phyloP scores from a whole-genome alignment of 2,329 filamentous ascomycete genomes.

The Fusarium acutatum region DNA sequence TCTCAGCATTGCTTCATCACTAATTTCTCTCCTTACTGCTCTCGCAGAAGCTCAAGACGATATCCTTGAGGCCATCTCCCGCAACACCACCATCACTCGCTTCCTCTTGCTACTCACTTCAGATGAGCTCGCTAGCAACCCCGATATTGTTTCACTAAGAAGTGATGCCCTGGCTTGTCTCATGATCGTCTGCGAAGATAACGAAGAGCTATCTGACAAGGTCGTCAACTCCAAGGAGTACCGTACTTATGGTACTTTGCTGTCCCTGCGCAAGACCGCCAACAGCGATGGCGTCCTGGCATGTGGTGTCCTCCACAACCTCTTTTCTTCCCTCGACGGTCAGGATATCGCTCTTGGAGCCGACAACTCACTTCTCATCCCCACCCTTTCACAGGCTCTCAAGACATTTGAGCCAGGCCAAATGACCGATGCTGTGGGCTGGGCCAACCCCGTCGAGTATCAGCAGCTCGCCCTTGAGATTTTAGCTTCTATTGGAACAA shows the following conservation, averaged over 20 bases:
- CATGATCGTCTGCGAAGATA: constrained; percentile 68
- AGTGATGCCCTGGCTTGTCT: constrained; percentile 64
- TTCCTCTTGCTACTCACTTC: constrained; percentile 65
- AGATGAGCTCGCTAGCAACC: constrained; percentile 52
- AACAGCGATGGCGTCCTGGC: constrained; percentile 63
- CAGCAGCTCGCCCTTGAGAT: constrained; percentile 68
- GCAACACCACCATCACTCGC: constrained; percentile 57
- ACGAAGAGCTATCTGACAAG: constrained; percentile 59
- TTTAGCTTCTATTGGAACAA: constrained; percentile 70
- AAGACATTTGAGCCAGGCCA: constrained; percentile 40
- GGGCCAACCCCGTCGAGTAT: constrained; percentile 55
- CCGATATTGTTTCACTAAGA: constrained; percentile 52
- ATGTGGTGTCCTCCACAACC: constrained; percentile 69
- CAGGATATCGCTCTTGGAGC: constrained; percentile 40
- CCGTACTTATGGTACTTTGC: constrained; percentile 59
- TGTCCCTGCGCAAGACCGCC: constrained; percentile 57
- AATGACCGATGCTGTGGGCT: constrained; percentile 46
- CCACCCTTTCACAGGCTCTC: constrained; percentile 48
- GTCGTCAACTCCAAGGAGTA: constrained; percentile 60
- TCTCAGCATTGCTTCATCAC: constrained; percentile 63
- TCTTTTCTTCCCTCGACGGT: constrained; percentile 58
- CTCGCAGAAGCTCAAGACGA: constrained; percentile 69
- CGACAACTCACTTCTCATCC: constrained; percentile 48
- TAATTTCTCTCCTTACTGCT: constrained; percentile 61
- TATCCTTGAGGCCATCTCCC: constrained; percentile 63